These are phyloP conservation scores for Cordyceps fumosorosea DNA, from an alignment of 2,329 filamentous ascomycete genomes.

Conservation along the genomic window DNA sequence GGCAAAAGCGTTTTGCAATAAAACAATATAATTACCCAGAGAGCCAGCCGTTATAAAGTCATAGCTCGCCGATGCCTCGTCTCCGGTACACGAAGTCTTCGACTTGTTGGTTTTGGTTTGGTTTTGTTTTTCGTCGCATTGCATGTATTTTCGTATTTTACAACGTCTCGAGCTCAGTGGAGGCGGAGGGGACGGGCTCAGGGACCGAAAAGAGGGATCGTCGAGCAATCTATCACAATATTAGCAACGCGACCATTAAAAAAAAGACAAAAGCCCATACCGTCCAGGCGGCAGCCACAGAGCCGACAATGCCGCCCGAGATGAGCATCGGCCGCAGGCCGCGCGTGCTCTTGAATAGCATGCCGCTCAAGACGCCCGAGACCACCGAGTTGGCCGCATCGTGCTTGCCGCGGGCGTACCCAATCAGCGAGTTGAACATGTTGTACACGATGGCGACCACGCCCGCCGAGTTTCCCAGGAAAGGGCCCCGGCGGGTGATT, in stretches of 20 bases:
- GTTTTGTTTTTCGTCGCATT: neutral
- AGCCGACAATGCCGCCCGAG: conserved; percentile 81
- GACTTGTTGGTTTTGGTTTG: neutral
- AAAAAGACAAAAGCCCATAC: conserved; percentile 49
- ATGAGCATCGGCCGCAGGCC: conserved; percentile 90
- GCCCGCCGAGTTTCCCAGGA: conserved; percentile 91
- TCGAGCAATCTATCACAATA: conserved; percentile 27
- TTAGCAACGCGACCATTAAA: neutral
- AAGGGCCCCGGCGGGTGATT: conserved; percentile 85
- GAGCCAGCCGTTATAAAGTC: neutral
- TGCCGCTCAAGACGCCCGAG: conserved; percentile 81
- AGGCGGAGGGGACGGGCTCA: conserved; percentile 21
- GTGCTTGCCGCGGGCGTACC: conserved; percentile 73
- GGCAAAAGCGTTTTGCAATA: neutral
- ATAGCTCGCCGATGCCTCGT: neutral
- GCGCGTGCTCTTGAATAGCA: conserved; percentile 93
- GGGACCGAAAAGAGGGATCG: conserved; percentile 36
- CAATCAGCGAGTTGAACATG: conserved; percentile 78
- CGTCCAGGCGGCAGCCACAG: conserved; percentile 80
- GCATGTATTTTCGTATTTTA: neutral
- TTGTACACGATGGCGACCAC: conserved; percentile 97
- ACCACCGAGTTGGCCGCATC: conserved; percentile 83
- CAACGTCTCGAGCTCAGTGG: conserved; percentile 13
- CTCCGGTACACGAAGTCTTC: neutral
- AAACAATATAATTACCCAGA: neutral